phyloP scores from a whole-genome alignment of 2,329 filamentous ascomycete species.

The Fusarium euwallaceae region DNA sequence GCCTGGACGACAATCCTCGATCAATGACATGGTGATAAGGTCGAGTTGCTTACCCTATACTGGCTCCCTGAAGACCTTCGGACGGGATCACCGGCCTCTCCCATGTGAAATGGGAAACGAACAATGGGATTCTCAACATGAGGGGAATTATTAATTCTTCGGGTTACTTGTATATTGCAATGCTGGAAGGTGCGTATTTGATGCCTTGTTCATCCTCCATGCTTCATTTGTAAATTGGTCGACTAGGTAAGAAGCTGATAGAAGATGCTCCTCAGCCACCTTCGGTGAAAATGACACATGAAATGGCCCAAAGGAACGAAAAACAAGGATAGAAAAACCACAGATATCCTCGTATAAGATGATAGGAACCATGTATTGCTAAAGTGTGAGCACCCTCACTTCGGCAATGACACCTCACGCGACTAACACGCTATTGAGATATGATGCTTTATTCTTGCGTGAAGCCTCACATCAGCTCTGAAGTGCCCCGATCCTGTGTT shows the following conservation, averaged over 20 bases:
- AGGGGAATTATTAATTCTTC: background rate
- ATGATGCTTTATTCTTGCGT: background rate
- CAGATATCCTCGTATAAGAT: too few species aligned
- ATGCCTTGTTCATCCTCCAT: background rate
- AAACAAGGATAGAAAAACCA: too few species aligned
- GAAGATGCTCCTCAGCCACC: rapidly evolving
- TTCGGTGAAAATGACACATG: background rate
- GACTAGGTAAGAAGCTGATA: too few species aligned
- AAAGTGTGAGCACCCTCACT: background rate
- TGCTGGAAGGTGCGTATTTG: rapidly evolving
- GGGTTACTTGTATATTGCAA: background rate
- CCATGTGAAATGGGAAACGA: background rate
- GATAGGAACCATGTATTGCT: too few species aligned
- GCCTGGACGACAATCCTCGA: background rate
- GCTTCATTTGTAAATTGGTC: background rate
- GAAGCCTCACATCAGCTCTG: background rate
- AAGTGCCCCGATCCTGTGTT: background rate
- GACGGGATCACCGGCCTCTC: background rate
- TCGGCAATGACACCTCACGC: background rate
- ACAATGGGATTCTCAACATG: background rate
- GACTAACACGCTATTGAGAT: background rate
- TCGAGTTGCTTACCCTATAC: background rate
- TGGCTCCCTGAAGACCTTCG: rapidly evolving
- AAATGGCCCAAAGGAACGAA: background rate
- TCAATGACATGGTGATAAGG: background rate